Conservation (phyloP, 1,284 basidiomycete species). For the Trichosporon inkin region DNA sequence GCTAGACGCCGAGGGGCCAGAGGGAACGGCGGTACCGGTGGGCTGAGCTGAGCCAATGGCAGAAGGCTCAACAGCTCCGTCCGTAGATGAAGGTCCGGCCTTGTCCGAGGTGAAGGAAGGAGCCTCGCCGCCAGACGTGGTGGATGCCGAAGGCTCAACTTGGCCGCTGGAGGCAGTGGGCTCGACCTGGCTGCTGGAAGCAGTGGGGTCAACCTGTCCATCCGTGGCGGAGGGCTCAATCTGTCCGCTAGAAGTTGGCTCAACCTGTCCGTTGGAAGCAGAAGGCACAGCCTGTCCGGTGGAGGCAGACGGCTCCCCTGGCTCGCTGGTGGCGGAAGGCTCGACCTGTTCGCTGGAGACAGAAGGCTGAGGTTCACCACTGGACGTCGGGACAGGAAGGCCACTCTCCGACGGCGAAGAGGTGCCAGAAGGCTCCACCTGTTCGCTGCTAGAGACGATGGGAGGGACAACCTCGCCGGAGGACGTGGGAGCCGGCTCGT, state of each 20-base stretch:
- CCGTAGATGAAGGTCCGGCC: too few relatives aligned
- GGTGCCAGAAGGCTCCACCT: background rate
- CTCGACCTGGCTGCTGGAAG: background rate
- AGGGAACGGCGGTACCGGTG: background rate
- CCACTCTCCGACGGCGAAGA: too few relatives aligned
- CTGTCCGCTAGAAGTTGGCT: background rate
- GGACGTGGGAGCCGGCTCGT: background rate
- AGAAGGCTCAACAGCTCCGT: background rate
- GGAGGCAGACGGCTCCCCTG: background rate
- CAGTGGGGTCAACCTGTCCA: background rate
- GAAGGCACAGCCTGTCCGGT: background rate
- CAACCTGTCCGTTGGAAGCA: background rate
- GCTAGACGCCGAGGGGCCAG: background rate
- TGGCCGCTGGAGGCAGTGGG: background rate
- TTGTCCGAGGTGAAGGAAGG: too few relatives aligned
- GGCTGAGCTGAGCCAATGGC: background rate
- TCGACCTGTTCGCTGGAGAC: background rate
- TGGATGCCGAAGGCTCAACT: background rate
- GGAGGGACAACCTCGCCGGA: background rate
- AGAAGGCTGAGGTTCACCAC: too few relatives aligned
- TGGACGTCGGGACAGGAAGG: too few relatives aligned
- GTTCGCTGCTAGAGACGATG: background rate
- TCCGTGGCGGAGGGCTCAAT: background rate
- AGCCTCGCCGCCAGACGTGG: too few relatives aligned
- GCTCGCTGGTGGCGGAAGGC: background rate